Base-by-base conservation (phyloP, 1,284 basidiomycete species). In the Apiotrichum gamsii region DNA sequence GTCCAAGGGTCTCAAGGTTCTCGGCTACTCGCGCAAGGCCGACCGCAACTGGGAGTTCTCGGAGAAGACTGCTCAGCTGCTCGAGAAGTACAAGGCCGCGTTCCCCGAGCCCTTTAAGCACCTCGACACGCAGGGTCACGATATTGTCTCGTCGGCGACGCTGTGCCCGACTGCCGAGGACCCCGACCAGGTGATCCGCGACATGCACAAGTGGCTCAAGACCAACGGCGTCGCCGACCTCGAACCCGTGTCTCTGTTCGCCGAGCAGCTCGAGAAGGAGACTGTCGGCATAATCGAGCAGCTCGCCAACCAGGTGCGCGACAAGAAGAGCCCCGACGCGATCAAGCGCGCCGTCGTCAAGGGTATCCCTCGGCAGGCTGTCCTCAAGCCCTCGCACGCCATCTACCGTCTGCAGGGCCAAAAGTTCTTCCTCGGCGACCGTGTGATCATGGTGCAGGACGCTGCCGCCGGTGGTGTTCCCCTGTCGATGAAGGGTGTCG, bases 391-490 rank as follows among this genome's bases (percentile, higher is more conserved):
- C 6, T 77, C 83, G 3, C 91, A 98, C 72, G 84, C 90, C 1
- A 78, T 85, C 5, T 93, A 90, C 67, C 84, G 91, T 18, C 77
- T 98, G 13, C 89, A 91, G 60, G 86, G 86, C 45, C 95, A 98
- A 71, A 75, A 73, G n/a, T 99, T 97, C 64, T 75, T 77, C 1
- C 78, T 97, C 3, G 94, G 94, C n/a, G 94, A 98, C 72, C 81
- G 95, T 13, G 91, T 97, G 31, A 85, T 87, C 23, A 94, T 94
- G 84, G 90, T 96, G 2, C 84, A 89, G 58, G 94, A 98, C 68
- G 83, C 87, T 0, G 71, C 69, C 9, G 72, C 75, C 14, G 94
- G 94, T n/a, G 83, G 84, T 20, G 90, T 98, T 0, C 91, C 93
- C 0, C 77, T 97, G 10, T 83, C 84, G 3, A 85, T 86, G 46